Conservation (phyloP, 129 eudicot genomes). For the Silybum marianum region DNA sequence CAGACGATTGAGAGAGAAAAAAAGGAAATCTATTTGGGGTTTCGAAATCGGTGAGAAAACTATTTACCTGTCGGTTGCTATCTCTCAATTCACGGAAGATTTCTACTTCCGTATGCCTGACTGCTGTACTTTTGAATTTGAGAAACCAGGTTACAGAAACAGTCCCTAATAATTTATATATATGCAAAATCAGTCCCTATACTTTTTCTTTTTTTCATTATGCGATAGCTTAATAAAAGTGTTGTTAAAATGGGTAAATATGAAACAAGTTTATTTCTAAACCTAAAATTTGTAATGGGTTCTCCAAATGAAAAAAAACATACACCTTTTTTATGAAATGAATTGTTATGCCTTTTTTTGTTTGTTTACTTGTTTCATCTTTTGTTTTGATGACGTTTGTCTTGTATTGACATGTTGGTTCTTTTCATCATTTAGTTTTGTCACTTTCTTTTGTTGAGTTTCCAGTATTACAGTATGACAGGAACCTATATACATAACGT, state of each 20-base stretch:
- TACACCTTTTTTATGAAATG: not conserved
- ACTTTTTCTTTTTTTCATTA: not conserved
- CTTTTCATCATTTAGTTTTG: not conserved
- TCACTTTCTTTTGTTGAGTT: not conserved
- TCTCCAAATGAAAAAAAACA: not conserved
- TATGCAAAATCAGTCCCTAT: not conserved
- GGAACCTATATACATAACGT: not conserved
- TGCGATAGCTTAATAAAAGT: not conserved
- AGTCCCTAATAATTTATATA: not conserved
- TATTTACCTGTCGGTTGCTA: constrained; percentile 26
- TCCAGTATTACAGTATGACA: not conserved
- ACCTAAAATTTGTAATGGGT: not conserved
- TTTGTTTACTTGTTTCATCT: too few species aligned
- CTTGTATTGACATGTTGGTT: not conserved
- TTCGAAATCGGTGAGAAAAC: constrained; percentile 12
- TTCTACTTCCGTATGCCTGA: constrained; percentile 25
- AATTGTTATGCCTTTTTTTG: not conserved
- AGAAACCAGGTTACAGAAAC: not conserved
- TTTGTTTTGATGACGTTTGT: not conserved
- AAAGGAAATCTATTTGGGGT: constrained; percentile 22
- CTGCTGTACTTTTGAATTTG: constrained; percentile 25
- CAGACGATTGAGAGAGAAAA: not conserved
- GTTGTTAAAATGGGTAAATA: not conserved
- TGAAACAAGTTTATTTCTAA: not conserved
- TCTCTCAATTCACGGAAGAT: constrained; percentile 24